Evolutionary conservation across 2,329 filamentous ascomycete species (phyloP).

Genomic region (Fusarium tanahbumbuense): DNA sequence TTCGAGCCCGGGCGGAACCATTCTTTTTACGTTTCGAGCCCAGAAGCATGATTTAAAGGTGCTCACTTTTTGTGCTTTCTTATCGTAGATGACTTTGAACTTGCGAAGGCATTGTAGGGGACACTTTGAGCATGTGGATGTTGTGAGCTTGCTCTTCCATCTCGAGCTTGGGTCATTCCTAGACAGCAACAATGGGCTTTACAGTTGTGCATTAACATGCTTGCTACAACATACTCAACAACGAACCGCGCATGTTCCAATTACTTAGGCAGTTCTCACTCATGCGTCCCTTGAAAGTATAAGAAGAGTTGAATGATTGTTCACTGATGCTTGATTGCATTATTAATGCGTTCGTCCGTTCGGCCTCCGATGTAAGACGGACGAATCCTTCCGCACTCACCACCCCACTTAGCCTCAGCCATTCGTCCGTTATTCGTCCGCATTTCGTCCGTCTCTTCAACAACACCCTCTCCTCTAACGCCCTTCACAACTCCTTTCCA

Average conservation of each 20-base stretch:
- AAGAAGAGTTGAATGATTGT: not conserved
- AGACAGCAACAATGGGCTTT: not conserved
- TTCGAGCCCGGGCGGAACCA: slow-evolving; percentile 8
- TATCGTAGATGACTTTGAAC: accelerated
- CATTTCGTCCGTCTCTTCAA: slow-evolving; percentile 8
- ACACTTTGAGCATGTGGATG: accelerated
- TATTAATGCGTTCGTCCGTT: slow-evolving; percentile 25
- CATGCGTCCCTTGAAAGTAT: not conserved
- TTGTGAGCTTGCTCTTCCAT: not conserved
- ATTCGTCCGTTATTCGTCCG: slow-evolving; percentile 38
- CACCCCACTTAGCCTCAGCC: not conserved
- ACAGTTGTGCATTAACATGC: not conserved
- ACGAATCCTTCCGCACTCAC: slow-evolving; percentile 3
- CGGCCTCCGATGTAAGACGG: slow-evolving; percentile 37
- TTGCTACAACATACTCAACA: not conserved
- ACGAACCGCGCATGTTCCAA: not conserved
- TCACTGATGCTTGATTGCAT: not conserved
- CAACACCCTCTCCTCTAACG: not conserved
- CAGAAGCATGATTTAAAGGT: not conserved
- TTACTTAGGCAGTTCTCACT: not conserved
- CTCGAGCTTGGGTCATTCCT: not conserved
- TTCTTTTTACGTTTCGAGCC: not conserved
- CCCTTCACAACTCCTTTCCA: not conserved
- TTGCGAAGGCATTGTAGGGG: too few relatives aligned
- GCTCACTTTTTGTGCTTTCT: not conserved